Evolutionary conservation across 495 filamentous ascomycete genomes (phyloP), one percentile per base, ranked within the genome.

Genomic region (Podospora anserina): DNA sequence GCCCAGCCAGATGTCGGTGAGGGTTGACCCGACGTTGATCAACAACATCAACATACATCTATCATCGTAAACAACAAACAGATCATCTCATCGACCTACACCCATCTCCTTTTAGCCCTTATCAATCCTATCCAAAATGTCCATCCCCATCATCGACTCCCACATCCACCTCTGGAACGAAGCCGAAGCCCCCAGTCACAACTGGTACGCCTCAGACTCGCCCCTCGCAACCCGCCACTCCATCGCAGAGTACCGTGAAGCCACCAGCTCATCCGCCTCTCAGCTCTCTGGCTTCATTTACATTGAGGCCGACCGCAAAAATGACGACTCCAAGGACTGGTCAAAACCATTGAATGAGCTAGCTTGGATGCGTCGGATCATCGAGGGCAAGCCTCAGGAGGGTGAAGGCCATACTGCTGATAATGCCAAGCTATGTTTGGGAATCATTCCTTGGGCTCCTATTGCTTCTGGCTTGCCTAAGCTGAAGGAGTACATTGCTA

Each of bases 131-230:
- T 49, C 15, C 39, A 49, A 49, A 49, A 58, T 58, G 55, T 19
- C 71, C 55, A 75, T 79, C 67, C 78, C 76, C 69, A 85, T 93
- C 64, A 83, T 96, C 66, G 93, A 96, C 80, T 89, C 92, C 9
- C 93, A 97, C 81, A 89, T 96, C 78, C 93, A 96, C 79, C 88
- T 96, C 75, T 95, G 87, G 79, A 88, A 90, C 68, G 75, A 80
- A 63, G 84, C 87, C 49, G 89, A 93, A 70, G 76, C 90, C 39
- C 68, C 79, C 61, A 84, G 85, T 28, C 81, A 94, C 57, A 77
- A 86, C 66, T 96, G 92, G 92, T 76, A 74, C 70, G 85, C 85
- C 69, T 80, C 87, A 2, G 79, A 79, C 23, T 76, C 81, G 66
- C 87, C 87, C 3, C 81, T 96, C 4, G 79, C 84, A 57, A 74